phyloP scores from a whole-genome alignment of 108 stramenopile genomes.

The Cyclotella cryptica region DNA sequence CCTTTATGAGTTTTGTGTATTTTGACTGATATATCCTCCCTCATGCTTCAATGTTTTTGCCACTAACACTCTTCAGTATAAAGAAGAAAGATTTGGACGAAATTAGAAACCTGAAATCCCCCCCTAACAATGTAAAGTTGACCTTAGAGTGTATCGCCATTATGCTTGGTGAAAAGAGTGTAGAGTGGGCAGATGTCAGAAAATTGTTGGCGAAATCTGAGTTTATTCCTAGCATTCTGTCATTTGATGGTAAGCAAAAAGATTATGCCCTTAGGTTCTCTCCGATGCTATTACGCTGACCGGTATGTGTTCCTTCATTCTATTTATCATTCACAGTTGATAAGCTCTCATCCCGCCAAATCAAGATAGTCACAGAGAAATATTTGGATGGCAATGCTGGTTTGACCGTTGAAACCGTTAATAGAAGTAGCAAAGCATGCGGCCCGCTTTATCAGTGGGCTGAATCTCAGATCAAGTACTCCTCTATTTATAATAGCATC shows the following conservation, averaged over 20 bases:
- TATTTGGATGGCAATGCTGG: conserved; percentile 86
- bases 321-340: too few species aligned
- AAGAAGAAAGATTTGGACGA: conserved; percentile 97
- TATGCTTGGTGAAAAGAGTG: conserved; percentile 92
- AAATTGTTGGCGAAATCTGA: conserved; percentile 90
- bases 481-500: conserved; percentile 92
- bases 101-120: conserved; percentile 90
- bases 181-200: conserved; percentile 95
- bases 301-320: too few species aligned
- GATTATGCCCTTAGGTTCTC: neutral
- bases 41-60: too few species aligned
- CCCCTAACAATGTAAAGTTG: conserved; percentile 93
- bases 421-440: conserved; percentile 91
- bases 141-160: conserved; percentile 96
- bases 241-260: conserved; percentile 68
- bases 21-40: too few species aligned
- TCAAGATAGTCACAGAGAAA: conserved; percentile 84
- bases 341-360: conserved; percentile 78
- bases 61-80: conserved; percentile 57
- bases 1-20: neutral
- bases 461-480: conserved; percentile 93
- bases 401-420: conserved; percentile 71
- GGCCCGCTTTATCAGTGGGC: conserved; percentile 99
- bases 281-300: neutral
- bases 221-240: conserved; percentile 97